These are phyloP conservation scores for Aspergillus texensis DNA, from an alignment of 2,329 filamentous ascomycete genomes.

Conservation along the genomic window DNA sequence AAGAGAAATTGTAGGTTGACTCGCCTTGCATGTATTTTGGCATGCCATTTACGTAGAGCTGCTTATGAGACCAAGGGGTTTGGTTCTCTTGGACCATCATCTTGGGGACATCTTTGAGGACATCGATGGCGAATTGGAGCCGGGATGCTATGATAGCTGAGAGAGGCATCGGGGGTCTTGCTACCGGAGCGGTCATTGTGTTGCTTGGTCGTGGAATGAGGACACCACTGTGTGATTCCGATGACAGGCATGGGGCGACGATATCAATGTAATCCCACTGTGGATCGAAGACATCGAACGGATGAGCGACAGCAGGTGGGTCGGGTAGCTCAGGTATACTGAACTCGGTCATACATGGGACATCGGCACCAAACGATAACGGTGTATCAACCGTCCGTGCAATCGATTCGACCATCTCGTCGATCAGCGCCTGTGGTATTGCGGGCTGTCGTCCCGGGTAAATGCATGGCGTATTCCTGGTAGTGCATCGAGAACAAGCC, in stretches of 20 bases:
- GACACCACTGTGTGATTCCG: not conserved
- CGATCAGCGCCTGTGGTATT: not conserved
- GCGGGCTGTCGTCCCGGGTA: slow-evolving; percentile 42
- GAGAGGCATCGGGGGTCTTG: slow-evolving; percentile 13
- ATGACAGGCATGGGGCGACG: not conserved
- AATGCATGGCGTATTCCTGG: slow-evolving; percentile 51
- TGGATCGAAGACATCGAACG: slow-evolving; percentile 4
- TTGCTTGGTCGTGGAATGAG: not conserved
- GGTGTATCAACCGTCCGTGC: not conserved
- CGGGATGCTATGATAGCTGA: slow-evolving; percentile 30
- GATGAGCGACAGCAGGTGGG: not conserved
- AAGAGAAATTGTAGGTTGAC: not conserved
- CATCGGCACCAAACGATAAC: not conserved
- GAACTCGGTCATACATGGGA: not conserved
- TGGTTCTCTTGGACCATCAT: slow-evolving; percentile 53
- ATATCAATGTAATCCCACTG: not conserved
- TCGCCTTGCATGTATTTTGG: slow-evolving; percentile 55
- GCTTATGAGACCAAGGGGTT: slow-evolving; percentile 58
- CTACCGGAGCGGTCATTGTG: not conserved
- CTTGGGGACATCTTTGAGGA: slow-evolving; percentile 46
- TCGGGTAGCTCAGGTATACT: not conserved
- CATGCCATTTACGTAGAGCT: slow-evolving; percentile 56
- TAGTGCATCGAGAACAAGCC: slow-evolving; percentile 56
- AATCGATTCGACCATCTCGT: not conserved
- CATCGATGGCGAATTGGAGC: slow-evolving; percentile 45